phyloP scores from a whole-genome alignment of 305 asterid species.

The Solanum hybrid region DNA sequence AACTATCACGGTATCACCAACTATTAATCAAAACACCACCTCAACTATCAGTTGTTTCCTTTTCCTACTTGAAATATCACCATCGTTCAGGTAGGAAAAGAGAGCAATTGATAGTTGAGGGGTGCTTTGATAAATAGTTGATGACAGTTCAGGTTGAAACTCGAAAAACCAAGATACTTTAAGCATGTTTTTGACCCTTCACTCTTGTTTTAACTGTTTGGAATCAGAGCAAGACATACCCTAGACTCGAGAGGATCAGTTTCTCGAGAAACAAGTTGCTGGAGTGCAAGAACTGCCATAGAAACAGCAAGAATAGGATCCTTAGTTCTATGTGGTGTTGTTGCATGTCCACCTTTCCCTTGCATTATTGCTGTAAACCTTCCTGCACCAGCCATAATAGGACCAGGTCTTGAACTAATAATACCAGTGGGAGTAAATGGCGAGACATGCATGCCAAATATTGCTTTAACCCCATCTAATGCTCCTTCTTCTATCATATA shows the following conservation, averaged over 20 bases:
- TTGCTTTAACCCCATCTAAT: conserved; percentile 55
- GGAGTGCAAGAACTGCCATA: conserved; percentile 61
- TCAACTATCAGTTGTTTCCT: background rate
- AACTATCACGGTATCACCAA: too few relatives aligned
- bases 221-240: conserved; percentile 23
- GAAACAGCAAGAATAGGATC: conserved; percentile 71
- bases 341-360: conserved; percentile 84
- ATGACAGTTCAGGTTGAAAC: background rate
- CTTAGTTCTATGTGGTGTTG: conserved; percentile 51
- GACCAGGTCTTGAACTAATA: conserved; percentile 59
- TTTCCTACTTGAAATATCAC: background rate
- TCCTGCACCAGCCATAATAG: conserved; percentile 62
- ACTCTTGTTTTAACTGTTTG: background rate
- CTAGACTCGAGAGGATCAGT: conserved; percentile 68
- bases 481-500: conserved; percentile 59
- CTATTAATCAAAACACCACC: background rate
- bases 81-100: background rate
- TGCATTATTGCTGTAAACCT: conserved; percentile 51
- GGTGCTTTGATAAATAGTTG: background rate
- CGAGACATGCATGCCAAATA: conserved; percentile 57
- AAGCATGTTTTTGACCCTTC: background rate
- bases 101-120: background rate
- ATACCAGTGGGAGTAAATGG: conserved; percentile 44
- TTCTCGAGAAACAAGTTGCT: conserved; percentile 79
- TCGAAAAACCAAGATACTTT: background rate